Evolutionary conservation across 2,329 filamentous ascomycete species (phyloP), one percentile per base, ranked within the genome.

Genomic region (Scortechinia acanthostroma): DNA sequence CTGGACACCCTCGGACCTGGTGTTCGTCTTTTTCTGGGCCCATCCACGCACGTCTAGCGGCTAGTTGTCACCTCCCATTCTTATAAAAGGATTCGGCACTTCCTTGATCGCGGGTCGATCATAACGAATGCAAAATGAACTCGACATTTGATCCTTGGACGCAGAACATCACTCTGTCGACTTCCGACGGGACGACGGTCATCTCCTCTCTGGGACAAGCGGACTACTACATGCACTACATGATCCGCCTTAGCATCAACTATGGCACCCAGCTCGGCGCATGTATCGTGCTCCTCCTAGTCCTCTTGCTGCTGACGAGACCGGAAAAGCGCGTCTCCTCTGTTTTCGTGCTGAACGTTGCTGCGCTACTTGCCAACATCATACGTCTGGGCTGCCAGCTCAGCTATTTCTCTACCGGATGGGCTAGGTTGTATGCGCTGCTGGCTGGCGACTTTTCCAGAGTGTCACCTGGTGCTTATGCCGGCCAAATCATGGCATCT

Each of bases 181-280:
- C 57, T 21, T 53, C 61, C 3, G 64, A 79, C 56, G 70, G 70
- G 20, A 61, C 58, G 1, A 51, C 60, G 1, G 56, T 76, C 49
- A 51, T 57, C 1, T 54, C 72, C 30, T 52, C 58, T 37, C 58
- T 81, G 47, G 42, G 50, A 5, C 56, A 61, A 2, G 48, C 83
- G 30, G 60, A 78, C 51, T 45, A 49, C 3, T 69, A 68, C 43
- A 59, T 70, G 45, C 58, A 65, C 47, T 74, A 74, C 55, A 68
- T 67, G 48, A 59, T 69, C 47, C 63, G 63, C 5, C 56, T 71
- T 25, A 69, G 62, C 53, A 76, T 83, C 68, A 76, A 75, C 55
- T 81, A 74, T 53, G 76, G 70, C 23, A 58, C 68, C 22, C 80
- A 86, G 55, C 63, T 83, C 43, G 83, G 83, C 37, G 74, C 79